Base-by-base conservation (phyloP, 257 asterid species). In the Ajuga chamaepitys region DNA sequence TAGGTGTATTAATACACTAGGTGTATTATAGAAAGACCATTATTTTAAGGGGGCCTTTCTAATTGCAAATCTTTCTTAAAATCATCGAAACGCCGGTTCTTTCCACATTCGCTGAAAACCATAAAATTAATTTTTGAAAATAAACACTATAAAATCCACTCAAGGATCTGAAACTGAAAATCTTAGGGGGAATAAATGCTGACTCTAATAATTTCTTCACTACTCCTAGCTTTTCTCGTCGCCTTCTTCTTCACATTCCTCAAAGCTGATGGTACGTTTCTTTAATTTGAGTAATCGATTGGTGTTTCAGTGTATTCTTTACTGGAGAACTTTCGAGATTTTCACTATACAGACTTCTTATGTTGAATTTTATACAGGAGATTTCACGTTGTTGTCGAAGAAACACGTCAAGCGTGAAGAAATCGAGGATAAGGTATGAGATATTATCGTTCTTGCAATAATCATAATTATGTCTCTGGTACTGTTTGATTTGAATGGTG, bases 341-440 rank as follows among this genome's bases (percentile, higher is more conserved):
- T 56, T 35, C 12, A 44, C 24, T 40, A n/a, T 45, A 37, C 53
- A 5, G 5, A n/a, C 6, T 64, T 2, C 25, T 30, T 9, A 20
- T 48, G 24, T 54, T 51, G 45, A 38, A 24, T 56, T 70, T 66
- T 70, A 8, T 47, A 17, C 83, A 89, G 98, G 91, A 66, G 99
- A 93, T 85, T 75, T 93, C 73, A 89, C 97, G 9, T 70, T 93
- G 75, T 65, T 89, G 80, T 87, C 96, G 22, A 93, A 73, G 62
- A 74, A 80, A 58, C 71, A 75, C 13, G 96, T 81, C 50, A 89
- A 93, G 76, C 88, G 88, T 22, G 86, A 87, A 66, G 92, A 82
- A 81, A 89, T 89, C 24, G 90, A 93, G 81, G 96, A 89, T 78
- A 93, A 89, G 94, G 97, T 88, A 40, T 7, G 72, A 56, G 24